phyloP scores from a whole-genome alignment of 805 yeast genomes.

The Dipodascopsis uninucleata region DNA sequence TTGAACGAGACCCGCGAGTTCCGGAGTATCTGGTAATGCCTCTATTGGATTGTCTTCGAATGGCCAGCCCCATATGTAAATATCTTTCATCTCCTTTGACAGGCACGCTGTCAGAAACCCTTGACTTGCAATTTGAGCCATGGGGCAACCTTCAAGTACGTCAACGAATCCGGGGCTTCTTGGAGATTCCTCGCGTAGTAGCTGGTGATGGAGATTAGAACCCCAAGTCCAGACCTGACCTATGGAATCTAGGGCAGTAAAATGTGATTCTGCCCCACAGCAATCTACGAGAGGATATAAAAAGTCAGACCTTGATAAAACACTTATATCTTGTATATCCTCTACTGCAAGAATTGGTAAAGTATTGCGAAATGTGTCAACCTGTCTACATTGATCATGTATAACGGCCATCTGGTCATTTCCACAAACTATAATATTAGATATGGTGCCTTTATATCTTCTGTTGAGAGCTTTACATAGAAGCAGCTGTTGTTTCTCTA shows the following conservation, averaged over 20 bases:
- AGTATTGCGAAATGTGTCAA: constrained; percentile 7
- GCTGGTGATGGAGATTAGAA: constrained; percentile 10
- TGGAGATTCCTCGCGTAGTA: constrained; percentile 5
- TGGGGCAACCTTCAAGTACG: constrained; percentile 14
- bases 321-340: no score
- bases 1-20: constrained; percentile 13
- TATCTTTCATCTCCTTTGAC: constrained; percentile 13
- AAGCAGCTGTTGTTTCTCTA: constrained; percentile 5
- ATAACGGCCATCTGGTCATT: constrained; percentile 10
- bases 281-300: constrained; percentile 1
- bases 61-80: constrained; percentile 15
- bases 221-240: constrained; percentile 22
- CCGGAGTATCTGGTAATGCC: not conserved
- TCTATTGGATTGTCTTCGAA: not conserved
- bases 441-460: no score
- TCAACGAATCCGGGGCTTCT: constrained; percentile 9
- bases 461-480: constrained; percentile 1
- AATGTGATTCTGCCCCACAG: constrained; percentile 14
- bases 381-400: not conserved
- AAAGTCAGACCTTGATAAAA: no score
- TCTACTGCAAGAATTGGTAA: no score
- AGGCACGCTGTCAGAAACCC: constrained; percentile 19
- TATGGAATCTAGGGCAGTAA: constrained; percentile 13
- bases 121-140: constrained; percentile 8
- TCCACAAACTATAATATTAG: constrained; percentile 7